A percentile compares a stretch with the other conserved stretches of the same genome.
Evolutionary conservation across 768 basidiomycete species (phyloP).

Genomic region (Russula abietina): DNA sequence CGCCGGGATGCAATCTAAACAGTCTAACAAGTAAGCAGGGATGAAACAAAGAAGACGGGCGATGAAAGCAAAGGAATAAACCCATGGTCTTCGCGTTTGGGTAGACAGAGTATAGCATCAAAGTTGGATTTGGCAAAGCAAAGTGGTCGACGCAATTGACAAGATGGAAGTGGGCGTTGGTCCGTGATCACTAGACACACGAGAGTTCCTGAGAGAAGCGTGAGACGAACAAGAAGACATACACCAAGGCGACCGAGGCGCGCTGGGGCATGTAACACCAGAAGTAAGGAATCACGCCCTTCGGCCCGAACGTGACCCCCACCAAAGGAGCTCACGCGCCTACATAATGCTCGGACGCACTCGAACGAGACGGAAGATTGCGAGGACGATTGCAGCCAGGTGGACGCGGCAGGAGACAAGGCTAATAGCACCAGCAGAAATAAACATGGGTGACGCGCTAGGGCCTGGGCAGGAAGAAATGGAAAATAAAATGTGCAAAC

Average conservation of each 20-base stretch:
- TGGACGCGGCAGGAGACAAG: background rate
- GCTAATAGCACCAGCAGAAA: background rate
- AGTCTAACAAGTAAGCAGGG: background rate
- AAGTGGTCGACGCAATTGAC: background rate
- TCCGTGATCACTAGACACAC: background rate
- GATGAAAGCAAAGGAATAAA: background rate
- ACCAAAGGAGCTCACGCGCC: background rate
- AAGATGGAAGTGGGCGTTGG: background rate
- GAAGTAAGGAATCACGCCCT: background rate
- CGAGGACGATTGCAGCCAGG: background rate
- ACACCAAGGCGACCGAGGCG: background rate
- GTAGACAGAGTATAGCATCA: background rate
- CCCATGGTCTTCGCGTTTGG: background rate
- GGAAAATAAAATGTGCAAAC: background rate
- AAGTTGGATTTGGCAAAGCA: background rate
- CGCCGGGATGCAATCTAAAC: background rate
- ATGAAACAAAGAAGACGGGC: background rate
- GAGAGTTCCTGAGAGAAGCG: background rate
- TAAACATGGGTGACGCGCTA: background rate
- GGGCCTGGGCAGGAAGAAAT: background rate
- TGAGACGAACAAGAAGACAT: background rate
- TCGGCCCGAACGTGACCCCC: background rate
- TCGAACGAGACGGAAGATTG: background rate
- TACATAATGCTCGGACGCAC: background rate
- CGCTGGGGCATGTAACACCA: constrained; percentile 5